Evolutionary conservation across 805 yeast genomes (phyloP).

Genomic region (Kregervanrija fluxuum): DNA sequence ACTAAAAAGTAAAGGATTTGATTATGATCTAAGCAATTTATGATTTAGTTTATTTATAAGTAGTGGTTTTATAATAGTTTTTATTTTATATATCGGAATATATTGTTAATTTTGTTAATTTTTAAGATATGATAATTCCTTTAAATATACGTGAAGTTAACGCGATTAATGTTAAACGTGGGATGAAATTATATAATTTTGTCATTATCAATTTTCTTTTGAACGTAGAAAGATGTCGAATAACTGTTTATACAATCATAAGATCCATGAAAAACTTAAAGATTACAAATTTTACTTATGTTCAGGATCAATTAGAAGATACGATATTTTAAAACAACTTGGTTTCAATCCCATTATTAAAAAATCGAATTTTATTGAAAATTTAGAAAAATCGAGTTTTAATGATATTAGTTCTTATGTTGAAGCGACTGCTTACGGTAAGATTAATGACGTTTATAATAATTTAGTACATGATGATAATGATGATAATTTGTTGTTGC

Average conservation of each 20-base stretch:
- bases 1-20: conserved; percentile 53
- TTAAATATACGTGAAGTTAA: background rate
- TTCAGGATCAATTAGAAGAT: conserved; percentile 77
- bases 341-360: conserved; percentile 42
- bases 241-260: no score
- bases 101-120: background rate
- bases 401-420: conserved; percentile 46
- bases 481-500: conserved; percentile 26
- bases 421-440: conserved; percentile 56
- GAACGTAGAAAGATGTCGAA: no score
- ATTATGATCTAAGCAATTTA: conserved; percentile 31
- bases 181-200: no score
- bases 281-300: conserved; percentile 51
- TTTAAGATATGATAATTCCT: background rate
- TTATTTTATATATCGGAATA: background rate
- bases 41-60: conserved; percentile 1
- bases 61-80: background rate
- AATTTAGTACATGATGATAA: conserved; percentile 14
- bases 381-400: conserved; percentile 48
- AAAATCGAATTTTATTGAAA: conserved; percentile 70
- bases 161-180: background rate
- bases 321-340: conserved; percentile 58
- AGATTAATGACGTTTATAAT: conserved; percentile 53
- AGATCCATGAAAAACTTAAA: conserved; percentile 3
- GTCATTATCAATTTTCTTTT: no score